Base-by-base conservation (phyloP, 768 basidiomycete species). In the Collybia mongolica region DNA sequence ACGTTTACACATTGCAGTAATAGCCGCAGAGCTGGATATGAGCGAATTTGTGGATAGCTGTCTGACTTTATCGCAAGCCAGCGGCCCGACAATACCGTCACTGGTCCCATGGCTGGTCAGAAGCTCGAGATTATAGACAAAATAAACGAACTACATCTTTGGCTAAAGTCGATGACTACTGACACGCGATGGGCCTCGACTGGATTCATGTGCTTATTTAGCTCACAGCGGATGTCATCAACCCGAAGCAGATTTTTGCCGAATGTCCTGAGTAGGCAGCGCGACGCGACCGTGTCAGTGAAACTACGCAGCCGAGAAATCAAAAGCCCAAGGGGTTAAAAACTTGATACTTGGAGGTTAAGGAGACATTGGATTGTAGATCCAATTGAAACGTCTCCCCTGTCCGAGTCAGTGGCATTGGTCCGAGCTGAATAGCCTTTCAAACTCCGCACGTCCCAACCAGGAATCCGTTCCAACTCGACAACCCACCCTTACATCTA, bases 1-100 rank as follows among this genome's bases (percentile, higher is more conserved):
- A 46, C 87, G 79, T 66, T 80, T 83, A 20, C 66, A 63, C 67
- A 72, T 72, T 39, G 18, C 11, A n/a, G 14, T 20, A 36, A 7
- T 11, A 14, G 32, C 11, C 14, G 14, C 32, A 2, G 11, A 32
- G 32, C 15, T 6, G 17, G 39, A 18, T 40, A 18, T 15, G 15
- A 23, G 15, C 5, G 9, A 40, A 32, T 32, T 9, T 14, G 32
- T 28, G 11, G 11, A 32, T 5, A 11, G 5, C 2, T 32, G 7
- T 32, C 11, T 32, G 32, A 14, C 3, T 32, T 32, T 32, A 9
- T 32, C 14, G 32, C 11, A 39, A 45, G 22, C 44, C 43, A 18
- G 35, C 55, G 55, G 55, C 38, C 52, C 51, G 51, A 19, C 20
- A 49, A 36, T 39, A 26, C 56, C 56, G 56, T 26, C 29, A 17